These are phyloP conservation scores for Trypanosoma cruzi DNA, from an alignment of 208 protist species.

Conservation along the genomic window DNA sequence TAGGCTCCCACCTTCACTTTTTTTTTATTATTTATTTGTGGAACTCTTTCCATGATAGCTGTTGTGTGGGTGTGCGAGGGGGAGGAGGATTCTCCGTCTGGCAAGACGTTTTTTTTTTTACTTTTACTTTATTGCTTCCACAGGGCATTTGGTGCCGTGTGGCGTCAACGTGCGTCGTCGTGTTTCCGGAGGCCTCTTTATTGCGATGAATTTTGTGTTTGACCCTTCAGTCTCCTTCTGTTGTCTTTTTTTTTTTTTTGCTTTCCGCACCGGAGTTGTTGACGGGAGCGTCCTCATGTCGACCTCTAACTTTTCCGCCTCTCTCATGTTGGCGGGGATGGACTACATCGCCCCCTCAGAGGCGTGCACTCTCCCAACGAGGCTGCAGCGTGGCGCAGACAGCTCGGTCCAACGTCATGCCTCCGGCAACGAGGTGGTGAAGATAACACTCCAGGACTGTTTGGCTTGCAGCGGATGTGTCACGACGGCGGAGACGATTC, in stretches of 20 bases:
- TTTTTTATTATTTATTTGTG: background rate
- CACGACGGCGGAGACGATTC: slow-evolving; percentile 97
- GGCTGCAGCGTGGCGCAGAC: slow-evolving; percentile 10
- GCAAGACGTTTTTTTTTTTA: background rate
- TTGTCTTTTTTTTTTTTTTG: slow-evolving; percentile 1
- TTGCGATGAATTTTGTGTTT: background rate
- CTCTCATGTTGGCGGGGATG: slow-evolving; percentile 78
- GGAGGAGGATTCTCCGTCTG: too few relatives aligned
- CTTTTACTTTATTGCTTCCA: background rate
- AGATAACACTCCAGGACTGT: slow-evolving; percentile 88
- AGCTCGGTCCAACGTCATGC: slow-evolving; percentile 3
- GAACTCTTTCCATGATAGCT: too few relatives aligned
- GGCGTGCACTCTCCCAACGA: slow-evolving; percentile 56
- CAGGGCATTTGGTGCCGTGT: too few relatives aligned
- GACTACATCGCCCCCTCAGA: slow-evolving; percentile 87
- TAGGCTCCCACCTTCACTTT: background rate
- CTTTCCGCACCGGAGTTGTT: background rate
- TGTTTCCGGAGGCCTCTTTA: too few relatives aligned
- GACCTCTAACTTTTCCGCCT: slow-evolving; percentile 44
- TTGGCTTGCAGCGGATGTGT: slow-evolving; percentile 96
- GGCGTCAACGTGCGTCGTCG: background rate
- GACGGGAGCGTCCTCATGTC: slow-evolving; percentile 10
- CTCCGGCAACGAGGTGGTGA: slow-evolving; percentile 44
- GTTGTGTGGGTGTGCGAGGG: too few relatives aligned
- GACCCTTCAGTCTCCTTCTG: background rate